Evolutionary conservation across 306 rosid genomes (phyloP).

Genomic region (Glycine tomentella): DNA sequence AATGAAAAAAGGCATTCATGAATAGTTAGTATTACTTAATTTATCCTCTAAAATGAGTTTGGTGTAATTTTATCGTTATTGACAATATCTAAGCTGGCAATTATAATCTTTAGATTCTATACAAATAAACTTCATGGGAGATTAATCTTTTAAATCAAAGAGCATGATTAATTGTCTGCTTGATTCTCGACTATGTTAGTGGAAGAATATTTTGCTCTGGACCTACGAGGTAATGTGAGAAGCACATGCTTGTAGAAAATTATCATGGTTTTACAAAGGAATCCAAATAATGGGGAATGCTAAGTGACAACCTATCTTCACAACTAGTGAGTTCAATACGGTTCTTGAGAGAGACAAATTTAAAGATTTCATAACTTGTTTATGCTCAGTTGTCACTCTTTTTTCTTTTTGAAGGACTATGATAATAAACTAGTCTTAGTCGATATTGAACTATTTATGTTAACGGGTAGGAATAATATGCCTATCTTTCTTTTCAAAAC

Average conservation of each 20-base stretch:
- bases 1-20: too few relatives aligned
- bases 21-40: too few relatives aligned
- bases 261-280: background rate
- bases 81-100: background rate
- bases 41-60: too few relatives aligned
- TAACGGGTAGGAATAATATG: too few relatives aligned
- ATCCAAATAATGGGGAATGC: background rate
- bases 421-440: too few relatives aligned
- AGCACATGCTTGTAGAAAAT: background rate
- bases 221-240: background rate
- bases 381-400: too few relatives aligned
- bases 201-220: background rate
- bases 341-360: constrained; percentile 1
- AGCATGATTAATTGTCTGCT: background rate
- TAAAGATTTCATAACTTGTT: background rate
- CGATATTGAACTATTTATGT: too few relatives aligned
- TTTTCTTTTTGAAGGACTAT: too few relatives aligned
- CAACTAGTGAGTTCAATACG: too few relatives aligned
- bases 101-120: background rate
- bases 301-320: background rate
- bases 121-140: background rate
- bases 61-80: background rate
- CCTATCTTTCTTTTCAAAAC: too few relatives aligned
- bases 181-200: background rate
- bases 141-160: background rate